A percentile compares a stretch with the other conserved stretches of the same genome.
Conservation (phyloP, 208 protist genomes). For the Trypanosoma caninum region DNA sequence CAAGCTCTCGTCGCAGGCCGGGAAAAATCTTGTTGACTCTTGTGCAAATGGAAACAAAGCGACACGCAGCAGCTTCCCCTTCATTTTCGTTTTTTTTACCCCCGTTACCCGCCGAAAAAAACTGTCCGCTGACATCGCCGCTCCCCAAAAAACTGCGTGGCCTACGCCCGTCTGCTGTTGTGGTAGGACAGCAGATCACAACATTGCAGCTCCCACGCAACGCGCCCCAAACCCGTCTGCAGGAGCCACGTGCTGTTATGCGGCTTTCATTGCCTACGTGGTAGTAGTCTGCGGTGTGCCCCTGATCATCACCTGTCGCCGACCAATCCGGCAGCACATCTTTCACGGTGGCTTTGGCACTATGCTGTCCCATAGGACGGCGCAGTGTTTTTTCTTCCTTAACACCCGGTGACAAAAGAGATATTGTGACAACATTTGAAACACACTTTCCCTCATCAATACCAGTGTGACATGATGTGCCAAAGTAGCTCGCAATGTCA, state of each 20-base stretch:
- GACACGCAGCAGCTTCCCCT: conserved; percentile 29
- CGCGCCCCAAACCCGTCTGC: neutral
- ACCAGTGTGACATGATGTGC: neutral
- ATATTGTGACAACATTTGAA: conserved; percentile 6
- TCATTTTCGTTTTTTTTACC: conserved; percentile 22
- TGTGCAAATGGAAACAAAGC: conserved; percentile 45
- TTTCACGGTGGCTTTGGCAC: neutral
- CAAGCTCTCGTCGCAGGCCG: conserved; percentile 35
- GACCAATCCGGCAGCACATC: neutral
- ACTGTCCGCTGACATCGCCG: too few relatives aligned
- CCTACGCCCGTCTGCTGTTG: conserved; percentile 58
- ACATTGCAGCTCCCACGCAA: conserved; percentile 29
- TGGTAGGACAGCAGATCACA: conserved; percentile 55
- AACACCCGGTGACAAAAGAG: conserved; percentile 1
- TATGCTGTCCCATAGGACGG: neutral
- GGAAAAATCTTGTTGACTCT: conserved; percentile 37
- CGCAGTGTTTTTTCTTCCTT: neutral
- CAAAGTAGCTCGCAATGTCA: conserved; percentile 19
- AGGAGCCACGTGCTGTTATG: neutral
- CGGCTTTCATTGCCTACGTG: conserved; percentile 13
- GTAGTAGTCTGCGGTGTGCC: conserved; percentile 2
- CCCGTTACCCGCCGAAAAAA: too few relatives aligned
- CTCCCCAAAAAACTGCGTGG: conserved; percentile 37
- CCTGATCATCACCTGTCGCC: neutral
- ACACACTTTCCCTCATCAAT: neutral